Conservation (phyloP, 1,139 yeast species). For the Geotrichum carabidarum region DNA sequence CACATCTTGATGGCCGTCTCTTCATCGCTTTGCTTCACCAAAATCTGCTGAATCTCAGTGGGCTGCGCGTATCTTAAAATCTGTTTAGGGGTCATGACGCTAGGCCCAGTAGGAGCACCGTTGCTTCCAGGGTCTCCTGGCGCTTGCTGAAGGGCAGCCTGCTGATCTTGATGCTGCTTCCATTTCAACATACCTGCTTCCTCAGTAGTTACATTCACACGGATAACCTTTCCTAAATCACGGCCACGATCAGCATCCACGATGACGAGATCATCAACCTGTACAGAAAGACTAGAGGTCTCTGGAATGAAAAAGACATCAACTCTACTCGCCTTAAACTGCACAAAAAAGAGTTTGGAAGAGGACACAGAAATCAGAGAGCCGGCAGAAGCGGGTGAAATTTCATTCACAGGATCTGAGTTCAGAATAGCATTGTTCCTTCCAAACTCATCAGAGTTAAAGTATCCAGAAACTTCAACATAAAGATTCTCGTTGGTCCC, state of each 20-base stretch:
- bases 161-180: constrained; percentile 71
- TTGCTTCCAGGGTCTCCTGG: constrained; percentile 26
- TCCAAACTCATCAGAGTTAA: constrained; percentile 27
- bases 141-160: constrained; percentile 49
- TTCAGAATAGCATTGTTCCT: constrained; percentile 20
- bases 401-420: background rate
- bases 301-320: constrained; percentile 73
- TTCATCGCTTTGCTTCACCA: constrained; percentile 62
- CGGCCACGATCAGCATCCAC: constrained; percentile 98
- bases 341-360: constrained; percentile 56
- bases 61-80: constrained; percentile 64
- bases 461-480: constrained; percentile 21
- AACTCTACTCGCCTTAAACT: constrained; percentile 79
- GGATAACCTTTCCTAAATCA: constrained; percentile 77
- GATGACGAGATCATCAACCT: constrained; percentile 73
- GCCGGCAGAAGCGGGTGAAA: constrained; percentile 20
- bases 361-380: constrained; percentile 28
- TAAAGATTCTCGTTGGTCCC: background rate
- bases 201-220: constrained; percentile 60
- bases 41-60: constrained; percentile 55
- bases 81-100: constrained; percentile 54
- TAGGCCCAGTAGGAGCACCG: constrained; percentile 13
- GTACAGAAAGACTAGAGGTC: constrained; percentile 47
- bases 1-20: constrained; percentile 61
- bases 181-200: constrained; percentile 80